These are phyloP conservation scores for Monilinia vaccinii-corymbosi DNA, from an alignment of 2,329 filamentous ascomycete genomes.

Conservation along the genomic window DNA sequence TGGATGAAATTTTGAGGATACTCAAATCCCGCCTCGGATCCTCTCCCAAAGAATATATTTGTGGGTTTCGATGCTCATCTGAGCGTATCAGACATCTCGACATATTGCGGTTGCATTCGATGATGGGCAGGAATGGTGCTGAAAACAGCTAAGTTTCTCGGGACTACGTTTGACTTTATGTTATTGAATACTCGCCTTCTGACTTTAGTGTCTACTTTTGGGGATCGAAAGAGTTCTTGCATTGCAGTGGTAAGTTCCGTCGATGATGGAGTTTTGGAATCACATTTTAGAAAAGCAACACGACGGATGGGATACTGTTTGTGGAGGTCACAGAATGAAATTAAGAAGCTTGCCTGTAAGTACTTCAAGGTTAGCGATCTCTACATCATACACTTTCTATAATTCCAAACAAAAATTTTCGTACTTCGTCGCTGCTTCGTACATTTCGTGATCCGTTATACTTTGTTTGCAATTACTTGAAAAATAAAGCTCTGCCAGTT, in stretches of 20 bases:
- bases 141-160: conserved; percentile 25
- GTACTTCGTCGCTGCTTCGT: neutral
- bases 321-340: neutral
- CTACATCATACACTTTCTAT: conserved; percentile 16
- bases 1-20: neutral
- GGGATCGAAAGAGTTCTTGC: neutral
- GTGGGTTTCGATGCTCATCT: neutral
- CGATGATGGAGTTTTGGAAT: neutral
- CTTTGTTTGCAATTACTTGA: neutral
- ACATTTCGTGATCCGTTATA: neutral
- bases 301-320: neutral
- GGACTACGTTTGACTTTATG: conserved; percentile 16
- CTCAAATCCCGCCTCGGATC: neutral
- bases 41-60: neutral
- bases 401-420: conserved; percentile 1
- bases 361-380: conserved; percentile 28
- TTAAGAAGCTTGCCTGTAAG: conserved; percentile 24
- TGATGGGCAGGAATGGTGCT: conserved; percentile 9
- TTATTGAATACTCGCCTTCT: conserved; percentile 15
- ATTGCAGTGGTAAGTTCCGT: conserved; percentile 18
- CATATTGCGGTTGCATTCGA: neutral
- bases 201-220: conserved; percentile 19
- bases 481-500: neutral
- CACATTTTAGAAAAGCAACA: conserved; percentile 1
- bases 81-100: neutral